Evolutionary conservation across 176 grass and related monocot genomes (phyloP), one percentile per base, ranked within the genome.

Genomic region (Canna indica): DNA sequence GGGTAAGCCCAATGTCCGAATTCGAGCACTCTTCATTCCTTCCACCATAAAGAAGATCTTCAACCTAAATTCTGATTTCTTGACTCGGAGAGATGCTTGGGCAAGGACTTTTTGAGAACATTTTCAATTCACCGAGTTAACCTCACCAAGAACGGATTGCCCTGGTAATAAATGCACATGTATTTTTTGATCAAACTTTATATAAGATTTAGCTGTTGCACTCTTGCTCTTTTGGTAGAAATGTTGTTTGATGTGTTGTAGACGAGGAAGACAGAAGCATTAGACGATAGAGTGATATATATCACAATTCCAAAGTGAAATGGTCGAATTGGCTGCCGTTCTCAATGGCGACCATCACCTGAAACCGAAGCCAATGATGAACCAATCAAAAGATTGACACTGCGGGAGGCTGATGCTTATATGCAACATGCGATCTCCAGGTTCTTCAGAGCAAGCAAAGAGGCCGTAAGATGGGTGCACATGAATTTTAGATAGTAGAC

Each of bases 11-110:
- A 36, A 54, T 18, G 15, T 72, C 70, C 7, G 70, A 72, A 22
- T 72, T 57, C 22, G 70, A 72, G 47, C 70, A 72, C 70, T 72
- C 70, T 15, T 72, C 70, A 56, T 72, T 16, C 70, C 70, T 15
- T 47, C 70, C n/a, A 57, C 70, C 32, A 36, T 72, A 24, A 72
- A 58, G 48, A 72, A 72, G 70, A 9, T 72, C 0, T 72, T 56
- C 70, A 72, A 56, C 70, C 70, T 72, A 17, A 72, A 10, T 7
- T 72, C 70, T 4, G 70, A 72, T 57, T 58, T 72, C 70, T 38
- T 72, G 47, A 72, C 70, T 4, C 29, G 58, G 31, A 72, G 70
- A 41, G 70, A 72, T 38, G 70, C 48, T n/a, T 72, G 70, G 70
- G 70, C 70, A 1, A 48, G 70, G 1, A 72, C 70, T 1, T 72